phyloP scores from a whole-genome alignment of 73 alveolate species.

The Paramecium pentaurelia region DNA sequence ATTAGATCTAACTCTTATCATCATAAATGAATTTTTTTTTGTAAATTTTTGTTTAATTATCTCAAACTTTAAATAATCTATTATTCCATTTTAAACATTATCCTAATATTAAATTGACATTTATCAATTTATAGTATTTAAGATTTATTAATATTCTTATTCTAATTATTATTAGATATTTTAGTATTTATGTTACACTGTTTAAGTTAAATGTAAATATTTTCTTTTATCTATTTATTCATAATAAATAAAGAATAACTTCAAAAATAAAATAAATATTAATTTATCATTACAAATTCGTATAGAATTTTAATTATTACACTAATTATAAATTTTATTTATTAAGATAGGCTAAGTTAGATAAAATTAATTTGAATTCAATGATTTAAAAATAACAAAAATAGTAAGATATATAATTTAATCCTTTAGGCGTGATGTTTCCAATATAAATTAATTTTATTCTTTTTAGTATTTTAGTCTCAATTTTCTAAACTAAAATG shows the following conservation, averaged over 20 bases:
- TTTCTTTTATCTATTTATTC: no score
- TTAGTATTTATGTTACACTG: not conserved
- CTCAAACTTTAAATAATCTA: not conserved
- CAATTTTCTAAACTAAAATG: no score
- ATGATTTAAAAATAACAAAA: not conserved
- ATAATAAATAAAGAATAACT: not conserved
- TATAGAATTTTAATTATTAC: no score
- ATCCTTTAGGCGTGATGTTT: no score
- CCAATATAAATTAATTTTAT: no score
- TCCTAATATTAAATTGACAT: not conserved
- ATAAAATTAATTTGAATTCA: no score
- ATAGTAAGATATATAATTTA: no score
- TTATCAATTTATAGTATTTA: no score
- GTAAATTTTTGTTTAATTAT: not conserved
- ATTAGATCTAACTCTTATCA: not conserved
- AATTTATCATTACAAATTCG: not conserved
- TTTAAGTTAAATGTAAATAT: not conserved
- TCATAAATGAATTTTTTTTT: not conserved
- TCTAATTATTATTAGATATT: no score
- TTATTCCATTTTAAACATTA: not conserved
- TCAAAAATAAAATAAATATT: not conserved
- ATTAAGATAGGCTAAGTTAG: no score
- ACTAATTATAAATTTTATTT: not conserved
- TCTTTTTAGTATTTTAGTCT: no score
- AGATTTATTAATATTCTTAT: not conserved